Conservation (phyloP, 345 rosid species). For the Heritiera fomes region DNA sequence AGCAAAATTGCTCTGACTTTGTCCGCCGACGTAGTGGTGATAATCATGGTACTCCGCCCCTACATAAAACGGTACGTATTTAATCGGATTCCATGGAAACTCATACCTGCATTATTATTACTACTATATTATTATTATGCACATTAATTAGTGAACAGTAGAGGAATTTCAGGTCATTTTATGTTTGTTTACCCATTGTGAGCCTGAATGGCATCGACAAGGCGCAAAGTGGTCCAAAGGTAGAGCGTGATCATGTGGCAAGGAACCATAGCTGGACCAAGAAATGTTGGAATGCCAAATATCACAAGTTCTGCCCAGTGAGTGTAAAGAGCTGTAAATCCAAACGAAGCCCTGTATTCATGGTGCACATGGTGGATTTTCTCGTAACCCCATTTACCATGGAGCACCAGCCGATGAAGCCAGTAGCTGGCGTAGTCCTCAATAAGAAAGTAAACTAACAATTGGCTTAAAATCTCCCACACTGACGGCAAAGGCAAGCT, state of each 20-base stretch:
- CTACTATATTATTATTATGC: background rate
- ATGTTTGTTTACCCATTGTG: constrained; percentile 72
- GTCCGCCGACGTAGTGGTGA: constrained; percentile 94
- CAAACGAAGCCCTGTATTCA: constrained; percentile 72
- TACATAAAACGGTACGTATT: constrained; percentile 87
- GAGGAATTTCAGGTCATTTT: background rate
- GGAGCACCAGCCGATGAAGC: constrained; percentile 70
- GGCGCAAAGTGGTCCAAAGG: constrained; percentile 82
- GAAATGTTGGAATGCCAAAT: constrained; percentile 81
- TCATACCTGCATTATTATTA: constrained; percentile 54
- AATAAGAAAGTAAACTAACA: constrained; percentile 68
- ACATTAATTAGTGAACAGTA: background rate
- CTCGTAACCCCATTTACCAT: constrained; percentile 81
- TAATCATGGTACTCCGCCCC: constrained; percentile 97
- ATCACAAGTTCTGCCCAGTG: constrained; percentile 88
- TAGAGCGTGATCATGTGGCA: constrained; percentile 87
- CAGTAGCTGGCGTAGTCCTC: constrained; percentile 88
- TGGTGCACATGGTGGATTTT: constrained; percentile 81
- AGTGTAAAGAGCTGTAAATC: constrained; percentile 76
- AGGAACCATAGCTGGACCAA: constrained; percentile 85
- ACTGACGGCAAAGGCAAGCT: constrained; percentile 80
- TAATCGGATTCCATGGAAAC: constrained; percentile 82
- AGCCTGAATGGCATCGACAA: constrained; percentile 80
- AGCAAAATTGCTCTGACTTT: constrained; percentile 95
- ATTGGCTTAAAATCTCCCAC: constrained; percentile 65